A percentile compares a stretch with the other conserved stretches of the same genome.
phyloP scores from a whole-genome alignment of 495 filamentous ascomycete species.

The Hypoxylon crocopeplum region DNA sequence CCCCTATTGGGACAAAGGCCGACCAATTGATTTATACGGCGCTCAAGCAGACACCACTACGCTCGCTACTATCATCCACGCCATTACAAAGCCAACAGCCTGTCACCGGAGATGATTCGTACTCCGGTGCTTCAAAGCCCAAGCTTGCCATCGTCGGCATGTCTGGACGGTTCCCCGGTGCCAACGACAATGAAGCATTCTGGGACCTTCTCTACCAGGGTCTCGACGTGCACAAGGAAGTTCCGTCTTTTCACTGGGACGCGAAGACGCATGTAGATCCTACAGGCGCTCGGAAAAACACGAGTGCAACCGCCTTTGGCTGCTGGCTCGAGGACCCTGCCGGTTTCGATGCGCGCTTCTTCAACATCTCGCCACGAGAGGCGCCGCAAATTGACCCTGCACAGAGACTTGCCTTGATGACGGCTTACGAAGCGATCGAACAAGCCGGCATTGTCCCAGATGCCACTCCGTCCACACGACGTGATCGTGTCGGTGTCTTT shows the following conservation, averaged over 20 bases:
- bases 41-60: slow-evolving; percentile 7
- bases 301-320: slow-evolving; percentile 71
- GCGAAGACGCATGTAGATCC: slow-evolving; percentile 72
- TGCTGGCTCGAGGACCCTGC: slow-evolving; percentile 43
- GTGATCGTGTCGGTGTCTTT: slow-evolving; percentile 61
- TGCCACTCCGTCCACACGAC: slow-evolving; percentile 61
- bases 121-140: not conserved
- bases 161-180: slow-evolving; percentile 68
- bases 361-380: slow-evolving; percentile 88
- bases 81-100: not conserved
- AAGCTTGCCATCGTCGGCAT: slow-evolving; percentile 70
- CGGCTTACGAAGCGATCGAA: slow-evolving; percentile 82
- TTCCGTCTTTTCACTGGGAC: slow-evolving; percentile 73
- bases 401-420: slow-evolving; percentile 74
- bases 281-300: slow-evolving; percentile 65
- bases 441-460: slow-evolving; percentile 79
- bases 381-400: slow-evolving; percentile 80
- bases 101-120: not conserved
- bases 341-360: slow-evolving; percentile 65
- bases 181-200: slow-evolving; percentile 60
- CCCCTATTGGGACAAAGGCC: slow-evolving; percentile 14
- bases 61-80: not conserved
- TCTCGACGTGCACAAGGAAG: slow-evolving; percentile 53
- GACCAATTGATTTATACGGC: slow-evolving; percentile 16
- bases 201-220: slow-evolving; percentile 69